Evolutionary conservation across 306 rosid genomes (phyloP).

Genomic region (Quercus wislizeni): DNA sequence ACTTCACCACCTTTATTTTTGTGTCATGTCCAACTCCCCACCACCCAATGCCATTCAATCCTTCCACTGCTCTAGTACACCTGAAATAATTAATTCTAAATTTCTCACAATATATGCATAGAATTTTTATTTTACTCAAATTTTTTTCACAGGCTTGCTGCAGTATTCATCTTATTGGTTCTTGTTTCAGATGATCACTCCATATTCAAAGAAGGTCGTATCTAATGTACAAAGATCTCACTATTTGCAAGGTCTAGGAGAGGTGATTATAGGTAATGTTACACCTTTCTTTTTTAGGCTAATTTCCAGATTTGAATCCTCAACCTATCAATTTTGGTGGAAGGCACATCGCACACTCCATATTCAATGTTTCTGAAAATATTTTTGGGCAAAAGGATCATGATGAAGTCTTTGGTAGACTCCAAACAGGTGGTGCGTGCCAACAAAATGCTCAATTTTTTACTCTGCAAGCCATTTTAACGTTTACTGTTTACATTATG

Average conservation of each 20-base stretch:
- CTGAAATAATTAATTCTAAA: conserved; percentile 23
- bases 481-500: background rate
- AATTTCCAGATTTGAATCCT: no score
- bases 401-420: background rate
- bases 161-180: background rate
- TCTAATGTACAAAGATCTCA: no score
- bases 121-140: background rate
- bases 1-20: conserved; percentile 27
- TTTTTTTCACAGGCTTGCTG: background rate
- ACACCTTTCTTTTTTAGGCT: no score
- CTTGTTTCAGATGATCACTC: background rate
- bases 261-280: no score
- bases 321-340: no score
- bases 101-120: background rate
- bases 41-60: conserved; percentile 27
- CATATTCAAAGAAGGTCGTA: background rate
- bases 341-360: background rate
- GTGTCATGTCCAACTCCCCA: conserved; percentile 31
- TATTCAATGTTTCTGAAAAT: background rate
- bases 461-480: background rate
- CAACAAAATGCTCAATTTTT: background rate
- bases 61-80: conserved; percentile 17
- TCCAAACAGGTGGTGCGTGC: background rate
- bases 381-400: background rate
- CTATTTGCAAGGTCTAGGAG: no score